Evolutionary conservation across 495 filamentous ascomycete genomes (phyloP), one percentile per base, ranked within the genome.

Genomic region (Aspergillus affinis): DNA sequence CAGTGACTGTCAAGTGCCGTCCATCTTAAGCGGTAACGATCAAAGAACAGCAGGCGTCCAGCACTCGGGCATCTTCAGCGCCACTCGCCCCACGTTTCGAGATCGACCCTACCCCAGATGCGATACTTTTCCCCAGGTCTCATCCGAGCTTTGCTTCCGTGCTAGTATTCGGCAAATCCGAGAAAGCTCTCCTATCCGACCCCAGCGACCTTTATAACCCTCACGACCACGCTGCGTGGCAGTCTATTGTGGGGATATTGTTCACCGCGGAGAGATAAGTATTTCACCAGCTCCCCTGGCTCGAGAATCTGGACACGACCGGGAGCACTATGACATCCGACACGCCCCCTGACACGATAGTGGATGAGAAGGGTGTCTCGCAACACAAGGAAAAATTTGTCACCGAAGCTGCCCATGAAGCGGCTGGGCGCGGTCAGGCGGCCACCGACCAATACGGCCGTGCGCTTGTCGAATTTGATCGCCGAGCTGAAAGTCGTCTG

Each of bases 401-500:
- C 69, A 61, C 19, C 1, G 65, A 65, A 6, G 41, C 60, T 32
- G 68, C 75, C 23, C 78, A 80, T 60, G 72, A 75, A 55, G 79
- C 75, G 20, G 85, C 84, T n/a, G 85, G 82, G 63, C 72, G 77
- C 18, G 86, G 86, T 20, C 78, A 83, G 55, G 76, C 72, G 1
- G 86, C 84, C 5, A 88, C 86, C 0, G 86, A 90, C 60, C 75
- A 79, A 81, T 78, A 84, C 65, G 86, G 84, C 26, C 70, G 75
- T 15, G 64, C 86, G 12, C 74, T 86, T 10, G 64, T 86, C 9
- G 71, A 85, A 20, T 81, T 89, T 62, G 87, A 90, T 62, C 72
- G 72, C 23, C 74, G 66, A 6, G 84, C 83, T 23, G 88, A 90
- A 63, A 71, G 75, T n/a, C 81, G 73, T 47, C 75, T 79, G 50